Base-by-base conservation (phyloP, 345 rosid species). In the Dipteronia sinensis region DNA sequence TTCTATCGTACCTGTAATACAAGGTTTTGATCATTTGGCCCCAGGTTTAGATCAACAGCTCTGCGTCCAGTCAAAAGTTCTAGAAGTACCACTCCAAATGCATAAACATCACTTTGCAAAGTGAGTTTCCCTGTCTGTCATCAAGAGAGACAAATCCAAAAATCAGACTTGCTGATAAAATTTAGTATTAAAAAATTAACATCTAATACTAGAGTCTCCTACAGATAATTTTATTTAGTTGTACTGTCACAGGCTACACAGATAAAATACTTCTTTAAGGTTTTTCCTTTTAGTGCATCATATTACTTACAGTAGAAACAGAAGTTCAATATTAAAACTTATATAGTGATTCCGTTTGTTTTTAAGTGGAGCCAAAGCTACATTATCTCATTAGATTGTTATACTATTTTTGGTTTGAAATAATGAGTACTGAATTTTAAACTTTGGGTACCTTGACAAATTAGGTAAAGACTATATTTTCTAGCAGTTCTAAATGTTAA, bases 1-100 rank as follows among this genome's bases (percentile, higher is more conserved):
- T 20, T 77, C 46, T 71, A 27, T 65, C 72, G 19, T 82, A 91
- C 99, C 95, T 93, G 99, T 83, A 95, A 80, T 64, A 95, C 99
- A 62, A 95, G 96, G 81, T 95, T 95, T 82, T 93, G 99, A 79
- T 95, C 97, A 65, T 82, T 87, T 73, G 90, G 89, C 25, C 93
- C 99, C 80, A 92, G 97, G 83, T 84, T 92, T 78, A 95, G 76
- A 87, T 95, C 97, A 47, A 95, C 88, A 3, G 99, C 99, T 86
- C 98, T 87, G 53, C 99, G 96, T 71, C 98, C 99, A 1, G 99
- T 95, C 78, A 93, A 86, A 80, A 93, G 95, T 85, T 95, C 99
- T 46, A 95, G 84, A 71, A 95, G 97, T 77, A 95, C 98, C 80
- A 95, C 98, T 17, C 99, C 98, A 74, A 93, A 95, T 83, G 99